Percentiles rank a stretch among this genome's conserved stretches.
These are phyloP conservation scores for Penicillium manginii DNA, from an alignment of 495 filamentous ascomycete genomes.

Conservation along the genomic window DNA sequence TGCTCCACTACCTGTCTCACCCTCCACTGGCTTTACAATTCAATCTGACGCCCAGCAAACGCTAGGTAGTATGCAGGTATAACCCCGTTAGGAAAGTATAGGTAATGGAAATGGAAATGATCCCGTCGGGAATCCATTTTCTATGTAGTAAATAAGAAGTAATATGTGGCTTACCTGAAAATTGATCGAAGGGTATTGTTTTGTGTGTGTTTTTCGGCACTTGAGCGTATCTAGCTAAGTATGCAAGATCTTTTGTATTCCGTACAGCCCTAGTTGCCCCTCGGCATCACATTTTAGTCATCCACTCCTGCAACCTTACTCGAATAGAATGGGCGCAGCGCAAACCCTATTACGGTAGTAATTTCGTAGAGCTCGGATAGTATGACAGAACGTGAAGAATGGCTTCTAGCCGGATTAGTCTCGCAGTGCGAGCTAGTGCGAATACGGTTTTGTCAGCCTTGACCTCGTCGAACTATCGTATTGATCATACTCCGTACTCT, in stretches of 20 bases:
- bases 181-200: too few species aligned
- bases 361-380: not conserved
- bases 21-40: not conserved
- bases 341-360: not conserved
- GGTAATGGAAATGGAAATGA: not conserved
- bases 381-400: constrained; percentile 2
- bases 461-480: not conserved
- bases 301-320: constrained; percentile 4
- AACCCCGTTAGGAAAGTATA: not conserved
- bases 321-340: not conserved
- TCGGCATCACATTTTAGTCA: not conserved
- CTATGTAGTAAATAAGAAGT: not conserved
- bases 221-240: not conserved
- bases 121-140: not conserved
- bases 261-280: not conserved
- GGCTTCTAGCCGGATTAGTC: not conserved
- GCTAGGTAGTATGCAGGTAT: not conserved
- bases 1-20: constrained; percentile 4
- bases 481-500: not conserved
- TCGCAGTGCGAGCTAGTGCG: not conserved
- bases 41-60: not conserved
- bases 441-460: not conserved
- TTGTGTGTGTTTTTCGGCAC: not conserved
- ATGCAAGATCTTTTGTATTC: not conserved
- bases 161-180: too few species aligned